These are phyloP conservation scores for Laguncularia racemosa DNA, from an alignment of 345 rosid genomes.

Conservation along the genomic window DNA sequence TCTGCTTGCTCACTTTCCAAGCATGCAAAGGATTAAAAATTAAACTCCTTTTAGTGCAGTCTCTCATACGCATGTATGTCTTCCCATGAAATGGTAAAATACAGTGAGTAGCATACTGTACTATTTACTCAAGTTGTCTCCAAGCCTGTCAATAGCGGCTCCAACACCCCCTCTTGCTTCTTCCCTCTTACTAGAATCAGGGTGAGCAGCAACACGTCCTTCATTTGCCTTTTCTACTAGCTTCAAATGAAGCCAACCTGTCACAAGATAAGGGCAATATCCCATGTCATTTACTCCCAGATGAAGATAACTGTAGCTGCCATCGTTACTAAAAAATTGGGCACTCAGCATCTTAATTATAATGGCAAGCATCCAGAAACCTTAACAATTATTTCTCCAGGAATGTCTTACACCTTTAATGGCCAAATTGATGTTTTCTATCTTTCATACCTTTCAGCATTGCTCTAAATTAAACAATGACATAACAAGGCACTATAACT, in stretches of 20 bases:
- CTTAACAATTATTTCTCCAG: no score
- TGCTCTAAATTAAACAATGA: neutral
- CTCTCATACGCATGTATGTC: no score
- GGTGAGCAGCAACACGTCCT: slow-evolving; percentile 24
- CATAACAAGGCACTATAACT: neutral
- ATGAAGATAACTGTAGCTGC: neutral
- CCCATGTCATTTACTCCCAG: slow-evolving; percentile 2
- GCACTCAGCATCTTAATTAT: no score
- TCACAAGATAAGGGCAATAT: slow-evolving; percentile 1
- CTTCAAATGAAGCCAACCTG: slow-evolving; percentile 89
- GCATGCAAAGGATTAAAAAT: no score
- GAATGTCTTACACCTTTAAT: no score
- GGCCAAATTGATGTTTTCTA: no score
- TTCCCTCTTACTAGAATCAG: slow-evolving; percentile 15
- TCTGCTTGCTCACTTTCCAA: no score
- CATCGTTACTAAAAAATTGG: no score
- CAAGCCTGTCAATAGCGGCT: slow-evolving; percentile 78
- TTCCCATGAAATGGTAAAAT: no score
- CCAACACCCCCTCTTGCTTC: slow-evolving; percentile 59
- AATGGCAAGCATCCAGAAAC: no score
- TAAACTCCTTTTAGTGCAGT: no score
- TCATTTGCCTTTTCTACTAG: slow-evolving; percentile 80
- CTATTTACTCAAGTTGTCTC: slow-evolving; percentile 46
- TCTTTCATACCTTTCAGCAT: no score
- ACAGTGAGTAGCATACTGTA: neutral